Evolutionary conservation across 768 basidiomycete genomes (phyloP).

Genomic region (Suillus discolor): DNA sequence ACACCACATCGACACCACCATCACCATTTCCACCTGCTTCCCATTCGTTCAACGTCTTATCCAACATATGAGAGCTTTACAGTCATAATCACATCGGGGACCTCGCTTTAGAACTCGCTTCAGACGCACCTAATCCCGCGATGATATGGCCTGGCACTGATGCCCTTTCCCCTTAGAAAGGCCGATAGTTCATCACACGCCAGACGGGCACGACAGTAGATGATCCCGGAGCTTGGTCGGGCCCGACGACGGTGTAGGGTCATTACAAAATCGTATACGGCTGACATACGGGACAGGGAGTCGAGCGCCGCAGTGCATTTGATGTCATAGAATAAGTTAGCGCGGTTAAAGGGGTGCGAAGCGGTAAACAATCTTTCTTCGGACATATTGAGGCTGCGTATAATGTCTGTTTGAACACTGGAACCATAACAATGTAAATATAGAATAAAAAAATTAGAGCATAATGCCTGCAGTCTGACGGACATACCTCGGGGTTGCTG

Average conservation of each 20-base stretch:
- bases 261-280: slow-evolving; percentile 67
- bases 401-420: slow-evolving; percentile 78
- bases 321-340: slow-evolving; percentile 82
- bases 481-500: slow-evolving; percentile 69
- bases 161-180: slow-evolving; percentile 65
- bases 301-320: slow-evolving; percentile 61
- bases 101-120: slow-evolving; percentile 1
- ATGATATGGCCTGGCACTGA: slow-evolving; percentile 76
- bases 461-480: neutral
- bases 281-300: slow-evolving; percentile 56
- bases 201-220: slow-evolving; percentile 72
- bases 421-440: neutral
- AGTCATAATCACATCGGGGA: neutral
- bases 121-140: slow-evolving; percentile 58
- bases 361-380: slow-evolving; percentile 58
- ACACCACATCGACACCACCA: slow-evolving; percentile 63
- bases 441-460: neutral
- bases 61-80: slow-evolving; percentile 50
- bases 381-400: slow-evolving; percentile 63
- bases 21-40: slow-evolving; percentile 55
- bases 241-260: slow-evolving; percentile 61
- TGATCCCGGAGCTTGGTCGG: slow-evolving; percentile 65
- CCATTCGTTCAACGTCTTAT: slow-evolving; percentile 58
- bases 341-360: slow-evolving; percentile 79
- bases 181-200: slow-evolving; percentile 69